Evolutionary conservation across 2,329 filamentous ascomycete species (phyloP), one percentile per base, ranked within the genome.

Genomic region (Cladosporium cucumerinum): DNA sequence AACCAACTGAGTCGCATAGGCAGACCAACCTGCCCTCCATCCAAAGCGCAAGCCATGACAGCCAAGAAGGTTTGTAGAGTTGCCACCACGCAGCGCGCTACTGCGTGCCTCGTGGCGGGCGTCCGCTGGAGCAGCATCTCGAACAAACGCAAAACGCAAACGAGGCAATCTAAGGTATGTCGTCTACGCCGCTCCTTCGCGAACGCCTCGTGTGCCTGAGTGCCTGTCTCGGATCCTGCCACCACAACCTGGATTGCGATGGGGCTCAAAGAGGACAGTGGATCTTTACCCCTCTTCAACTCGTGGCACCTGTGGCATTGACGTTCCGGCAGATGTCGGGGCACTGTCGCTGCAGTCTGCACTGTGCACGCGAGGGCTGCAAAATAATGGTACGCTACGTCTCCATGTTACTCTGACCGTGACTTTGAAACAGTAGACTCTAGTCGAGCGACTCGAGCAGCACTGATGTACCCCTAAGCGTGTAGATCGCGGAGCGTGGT

Each of bases 101-200:
- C 58, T 61, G 58, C 30, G 49, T 1, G 26, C 12, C 12, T 7
- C 10, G 39, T 46, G 39, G 39, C 39, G 39, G 39, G 39, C 39
- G 39, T 30, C 36, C 18, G 36, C 10, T 34, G 21, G 46, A 30
- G 12, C 21, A 36, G 58, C 10, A 61, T 51, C 58, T 61, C 58
- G 58, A 61, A 61, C 58, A 26, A 60, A 28, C 11, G 58, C 58
- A 51, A 36, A 61, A 52, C 28, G 39, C 55, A 36, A 57, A 39
- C 55, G 55, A 39, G 32, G 36, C 34, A 46, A 28, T 46, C 34
- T 58, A 43, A 11, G 5, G 30, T 32, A 23, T 30, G 23, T 58
- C 39, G n/a, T 58, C 34, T 18, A 46, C 55, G 51, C 32, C n/a
- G 30, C 23, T 57, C 32, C 54, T 57, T 23, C 54, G 30, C 54